These are phyloP conservation scores for Raphidocelis subcapitata DNA, from an alignment of 139 green algal species.

Conservation along the genomic window DNA sequence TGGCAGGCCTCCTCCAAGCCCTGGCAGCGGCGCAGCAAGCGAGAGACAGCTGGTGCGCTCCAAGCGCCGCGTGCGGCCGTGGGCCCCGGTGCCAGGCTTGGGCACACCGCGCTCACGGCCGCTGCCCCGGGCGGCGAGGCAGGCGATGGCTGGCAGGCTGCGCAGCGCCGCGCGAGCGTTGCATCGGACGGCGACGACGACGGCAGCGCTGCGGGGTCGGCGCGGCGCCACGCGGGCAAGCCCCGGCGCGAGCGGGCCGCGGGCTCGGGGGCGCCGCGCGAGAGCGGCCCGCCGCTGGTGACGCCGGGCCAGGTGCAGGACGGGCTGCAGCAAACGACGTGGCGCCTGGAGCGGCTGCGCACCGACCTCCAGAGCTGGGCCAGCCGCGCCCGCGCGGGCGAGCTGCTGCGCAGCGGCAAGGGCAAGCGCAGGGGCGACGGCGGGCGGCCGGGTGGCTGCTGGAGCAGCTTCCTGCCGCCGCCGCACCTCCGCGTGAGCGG, in stretches of 20 bases:
- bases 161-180: not conserved
- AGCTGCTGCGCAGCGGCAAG: not conserved
- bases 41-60: not conserved
- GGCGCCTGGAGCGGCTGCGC: constrained; percentile 13
- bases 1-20: constrained; percentile 17
- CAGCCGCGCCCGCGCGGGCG: not conserved
- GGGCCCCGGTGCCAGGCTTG: too few species aligned
- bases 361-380: constrained; percentile 7
- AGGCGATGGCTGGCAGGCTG: too few species aligned
- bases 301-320: constrained; percentile 18
- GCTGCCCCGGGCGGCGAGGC: too few species aligned
- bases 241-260: too few species aligned
- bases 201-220: too few species aligned
- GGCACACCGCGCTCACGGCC: too few species aligned
- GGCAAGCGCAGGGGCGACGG: not conserved
- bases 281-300: not conserved
- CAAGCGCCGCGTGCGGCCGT: too few species aligned
- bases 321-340: constrained; percentile 4
- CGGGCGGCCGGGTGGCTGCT: constrained; percentile 7
- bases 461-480: constrained; percentile 21
- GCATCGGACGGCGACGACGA: too few species aligned
- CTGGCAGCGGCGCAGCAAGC: constrained; percentile 12
- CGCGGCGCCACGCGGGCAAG: too few species aligned
- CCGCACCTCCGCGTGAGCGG: constrained; percentile 38
- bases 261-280: too few species aligned